A percentile compares a stretch with the other conserved stretches of the same genome.
Conservation (phyloP, 1,284 basidiomycete species). For the Trametes pubescens region DNA sequence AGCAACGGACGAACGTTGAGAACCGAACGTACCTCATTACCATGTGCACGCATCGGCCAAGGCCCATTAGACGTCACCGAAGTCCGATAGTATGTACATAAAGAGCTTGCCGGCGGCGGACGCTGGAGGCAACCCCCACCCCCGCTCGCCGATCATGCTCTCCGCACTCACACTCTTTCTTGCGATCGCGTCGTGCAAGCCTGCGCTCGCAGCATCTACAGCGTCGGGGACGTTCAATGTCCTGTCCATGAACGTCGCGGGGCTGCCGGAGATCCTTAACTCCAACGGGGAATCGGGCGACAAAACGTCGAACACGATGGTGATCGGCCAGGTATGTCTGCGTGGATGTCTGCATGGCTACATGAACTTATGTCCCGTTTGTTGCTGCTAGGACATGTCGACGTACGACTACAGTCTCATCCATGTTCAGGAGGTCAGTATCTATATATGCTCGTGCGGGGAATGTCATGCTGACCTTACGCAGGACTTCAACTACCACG, state of each 20-base stretch:
- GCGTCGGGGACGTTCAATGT: constrained; percentile 12
- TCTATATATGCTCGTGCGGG: too few species aligned
- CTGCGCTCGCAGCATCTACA: constrained; percentile 3
- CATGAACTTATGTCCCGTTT: not conserved
- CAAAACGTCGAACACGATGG: constrained; percentile 21
- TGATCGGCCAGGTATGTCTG: constrained; percentile 15
- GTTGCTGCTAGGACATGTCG: not conserved
- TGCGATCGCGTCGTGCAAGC: not conserved
- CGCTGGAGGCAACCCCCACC: not conserved
- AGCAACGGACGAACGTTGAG: constrained; percentile 8
- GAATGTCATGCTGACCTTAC: not conserved
- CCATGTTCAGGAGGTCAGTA: constrained; percentile 22
- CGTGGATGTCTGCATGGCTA: not conserved
- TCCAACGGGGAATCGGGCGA: constrained; percentile 17
- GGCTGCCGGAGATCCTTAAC: constrained; percentile 20
- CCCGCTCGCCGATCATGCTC: not conserved
- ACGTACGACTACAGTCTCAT: constrained; percentile 17
- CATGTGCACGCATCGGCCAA: not conserved
- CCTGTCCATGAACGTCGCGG: constrained; percentile 23
- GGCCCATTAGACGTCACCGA: not conserved
- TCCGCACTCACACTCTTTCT: constrained; percentile 7
- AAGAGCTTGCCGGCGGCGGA: not conserved
- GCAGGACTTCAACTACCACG: constrained; percentile 29
- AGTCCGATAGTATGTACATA: constrained; percentile 1
- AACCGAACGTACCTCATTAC: not conserved